Conservation (phyloP, 1,284 basidiomycete genomes). For the Anthracocystis walkeri region DNA sequence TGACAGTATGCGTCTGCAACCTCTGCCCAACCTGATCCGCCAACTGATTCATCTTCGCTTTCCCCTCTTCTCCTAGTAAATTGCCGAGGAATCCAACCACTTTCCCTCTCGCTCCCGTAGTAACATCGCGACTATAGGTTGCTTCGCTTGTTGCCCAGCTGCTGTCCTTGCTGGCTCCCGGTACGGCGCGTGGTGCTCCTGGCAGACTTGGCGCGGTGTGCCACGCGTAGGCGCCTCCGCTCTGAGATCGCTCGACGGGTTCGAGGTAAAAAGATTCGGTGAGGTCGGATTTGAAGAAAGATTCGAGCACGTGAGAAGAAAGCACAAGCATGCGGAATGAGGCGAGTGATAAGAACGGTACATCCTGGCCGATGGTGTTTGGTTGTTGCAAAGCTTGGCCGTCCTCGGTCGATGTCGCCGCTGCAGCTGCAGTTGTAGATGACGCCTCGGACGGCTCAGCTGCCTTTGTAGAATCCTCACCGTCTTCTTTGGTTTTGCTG, state of each 20-base stretch:
- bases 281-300: slow-evolving; percentile 67
- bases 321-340: slow-evolving; percentile 65
- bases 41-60: slow-evolving; percentile 65
- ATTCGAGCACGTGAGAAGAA: slow-evolving; percentile 62
- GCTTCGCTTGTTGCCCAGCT: slow-evolving; percentile 55
- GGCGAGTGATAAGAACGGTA: slow-evolving; percentile 65
- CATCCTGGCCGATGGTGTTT: slow-evolving; percentile 48
- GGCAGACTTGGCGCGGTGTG: slow-evolving; percentile 62
- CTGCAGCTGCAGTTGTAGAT: slow-evolving; percentile 6
- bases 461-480: slow-evolving; percentile 27
- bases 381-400: slow-evolving; percentile 11
- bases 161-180: slow-evolving; percentile 52
- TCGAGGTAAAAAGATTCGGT: slow-evolving; percentile 62
- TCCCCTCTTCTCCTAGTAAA: slow-evolving; percentile 66
- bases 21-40: slow-evolving; percentile 65
- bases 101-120: slow-evolving; percentile 62
- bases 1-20: slow-evolving; percentile 65
- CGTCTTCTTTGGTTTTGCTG: slow-evolving; percentile 24
- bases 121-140: slow-evolving; percentile 65
- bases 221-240: slow-evolving; percentile 65
- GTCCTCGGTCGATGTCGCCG: slow-evolving; percentile 11
- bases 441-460: slow-evolving; percentile 5
- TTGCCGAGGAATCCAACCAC: slow-evolving; percentile 68
- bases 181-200: slow-evolving; percentile 49
- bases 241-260: slow-evolving; percentile 60